Evolutionary conservation across 192 early-diverging fungal genomes (phyloP), one percentile per base, ranked within the genome.

Genomic region (Oehlia diaphana): DNA sequence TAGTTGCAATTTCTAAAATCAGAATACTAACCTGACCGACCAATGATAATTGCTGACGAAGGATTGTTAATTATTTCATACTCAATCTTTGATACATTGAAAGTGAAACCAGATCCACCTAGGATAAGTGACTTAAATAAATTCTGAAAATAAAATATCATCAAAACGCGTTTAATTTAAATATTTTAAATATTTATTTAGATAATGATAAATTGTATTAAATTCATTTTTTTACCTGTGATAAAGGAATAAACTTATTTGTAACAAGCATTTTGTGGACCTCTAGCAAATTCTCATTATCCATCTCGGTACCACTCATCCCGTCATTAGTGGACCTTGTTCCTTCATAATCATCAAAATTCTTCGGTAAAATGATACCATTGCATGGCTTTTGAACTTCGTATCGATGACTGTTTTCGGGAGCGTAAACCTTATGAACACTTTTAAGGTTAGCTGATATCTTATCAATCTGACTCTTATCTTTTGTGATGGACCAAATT

Each of bases 1-100:
- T 31, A 31, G 2, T 31, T 31, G 0, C 31, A 31, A 63, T 49
- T 37, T 19, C 53, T 8, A 53, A 71, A 37, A 42, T 9, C 19
- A 16, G 7, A 19, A 74, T 19, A 28, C 75, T 77, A 65, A 77
- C 75, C 75, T 13, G 75, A 77, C 47, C 75, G 61, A 65, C 75
- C 75, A 64, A 77, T 26, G 2, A 77, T 26, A 21, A 77, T 77
- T n/a, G 75, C 39, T 42, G 75, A 77, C 3, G 63, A 66, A 65
- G 39, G 75, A 42, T 65, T 44, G 16, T 42, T 63, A 28, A 77
- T 77, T 14, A 77, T 77, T 23, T 77, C 62, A n/a, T 77, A 77
- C 47, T 77, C 75, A 0, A 28, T 39, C n/a, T 77, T 64, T 4
- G 75, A 77, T 65, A 77, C 62, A 10, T 77, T 61, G 9, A 77